Evolutionary conservation across 1,284 basidiomycete genomes (phyloP).

Genomic region (Boletus calvinii): DNA sequence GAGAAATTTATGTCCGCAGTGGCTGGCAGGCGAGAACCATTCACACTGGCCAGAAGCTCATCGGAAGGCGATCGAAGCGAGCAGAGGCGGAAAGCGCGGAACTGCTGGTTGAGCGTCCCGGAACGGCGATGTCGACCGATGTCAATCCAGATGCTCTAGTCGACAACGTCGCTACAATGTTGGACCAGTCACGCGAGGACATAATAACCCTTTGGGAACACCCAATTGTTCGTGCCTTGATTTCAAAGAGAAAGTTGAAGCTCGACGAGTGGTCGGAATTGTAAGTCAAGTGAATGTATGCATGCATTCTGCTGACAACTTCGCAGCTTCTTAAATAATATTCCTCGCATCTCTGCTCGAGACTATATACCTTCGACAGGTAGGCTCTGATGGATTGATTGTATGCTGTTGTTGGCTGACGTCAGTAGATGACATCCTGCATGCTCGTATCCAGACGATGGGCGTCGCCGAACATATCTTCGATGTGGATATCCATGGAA

Average conservation of each 20-base stretch:
- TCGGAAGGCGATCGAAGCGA: slow-evolving; percentile 29
- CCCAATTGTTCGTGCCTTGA: slow-evolving; percentile 62
- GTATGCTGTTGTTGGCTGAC: background rate
- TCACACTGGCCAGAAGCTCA: slow-evolving; percentile 42
- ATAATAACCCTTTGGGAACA: slow-evolving; percentile 69
- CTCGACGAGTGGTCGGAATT: slow-evolving; percentile 83
- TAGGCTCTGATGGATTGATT: slow-evolving; percentile 27
- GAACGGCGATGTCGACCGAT: slow-evolving; percentile 22
- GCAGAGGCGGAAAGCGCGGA: slow-evolving; percentile 17
- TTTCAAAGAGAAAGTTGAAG: slow-evolving; percentile 65
- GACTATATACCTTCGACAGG: slow-evolving; percentile 74
- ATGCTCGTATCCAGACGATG: slow-evolving; percentile 82
- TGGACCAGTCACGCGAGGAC: slow-evolving; percentile 58
- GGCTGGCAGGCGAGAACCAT: slow-evolving; percentile 73
- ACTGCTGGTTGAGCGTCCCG: slow-evolving; percentile 23
- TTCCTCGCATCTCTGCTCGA: slow-evolving; percentile 61
- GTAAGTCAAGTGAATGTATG: slow-evolving; percentile 47
- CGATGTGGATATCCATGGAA: slow-evolving; percentile 69
- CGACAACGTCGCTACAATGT: slow-evolving; percentile 57
- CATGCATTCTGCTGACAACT: slow-evolving; percentile 10
- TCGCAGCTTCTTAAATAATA: slow-evolving; percentile 68
- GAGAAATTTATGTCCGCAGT: slow-evolving; percentile 70
- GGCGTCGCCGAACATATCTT: slow-evolving; percentile 80
- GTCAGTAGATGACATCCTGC: slow-evolving; percentile 73
- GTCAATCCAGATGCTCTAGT: slow-evolving; percentile 52